A percentile compares a stretch with the other conserved stretches of the same genome.
Evolutionary conservation across 78 protist species (phyloP).

Genomic region (Trichosphaerium sp.): DNA sequence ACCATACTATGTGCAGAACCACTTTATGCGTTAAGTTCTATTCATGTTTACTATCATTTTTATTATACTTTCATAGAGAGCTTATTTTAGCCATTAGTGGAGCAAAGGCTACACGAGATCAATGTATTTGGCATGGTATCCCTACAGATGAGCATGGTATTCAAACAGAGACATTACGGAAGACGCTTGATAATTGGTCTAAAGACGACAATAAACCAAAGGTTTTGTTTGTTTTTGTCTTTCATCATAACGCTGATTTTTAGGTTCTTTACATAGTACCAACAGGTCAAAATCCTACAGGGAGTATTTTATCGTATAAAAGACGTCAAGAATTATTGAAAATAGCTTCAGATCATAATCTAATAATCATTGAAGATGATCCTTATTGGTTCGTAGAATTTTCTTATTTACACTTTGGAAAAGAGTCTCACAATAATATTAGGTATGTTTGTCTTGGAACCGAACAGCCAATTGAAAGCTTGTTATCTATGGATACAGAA

Average conservation of each 20-base stretch:
- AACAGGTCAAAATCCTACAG: slow-evolving; percentile 3
- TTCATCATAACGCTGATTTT: slow-evolving; percentile 73
- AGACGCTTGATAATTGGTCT: slow-evolving; percentile 1
- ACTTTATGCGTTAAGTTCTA: too few relatives aligned
- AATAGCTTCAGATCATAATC: slow-evolving; percentile 32
- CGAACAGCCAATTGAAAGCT: not conserved
- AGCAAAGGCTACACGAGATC: too few relatives aligned
- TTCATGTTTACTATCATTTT: too few relatives aligned
- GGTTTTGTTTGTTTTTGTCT: slow-evolving; percentile 61
- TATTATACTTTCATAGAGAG: too few relatives aligned
- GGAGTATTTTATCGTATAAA: not conserved
- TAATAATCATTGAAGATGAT: slow-evolving; percentile 83
- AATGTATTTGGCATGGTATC: too few relatives aligned
- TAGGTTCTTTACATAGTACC: slow-evolving; percentile 61
- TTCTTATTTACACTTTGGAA: not conserved
- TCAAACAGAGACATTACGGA: slow-evolving; percentile 10
- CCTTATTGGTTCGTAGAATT: slow-evolving; percentile 77
- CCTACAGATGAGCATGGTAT: slow-evolving; percentile 27
- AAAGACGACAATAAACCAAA: slow-evolving; percentile 11
- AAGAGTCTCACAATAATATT: not conserved
- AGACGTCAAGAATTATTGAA: slow-evolving; percentile 1
- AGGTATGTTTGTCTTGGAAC: not conserved
- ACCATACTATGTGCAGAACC: too few relatives aligned
- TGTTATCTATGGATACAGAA: slow-evolving; percentile 62
- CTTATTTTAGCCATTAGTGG: too few relatives aligned